phyloP scores from a whole-genome alignment of 768 basidiomycete genomes.

The Phanerodontia chrysosporium region DNA sequence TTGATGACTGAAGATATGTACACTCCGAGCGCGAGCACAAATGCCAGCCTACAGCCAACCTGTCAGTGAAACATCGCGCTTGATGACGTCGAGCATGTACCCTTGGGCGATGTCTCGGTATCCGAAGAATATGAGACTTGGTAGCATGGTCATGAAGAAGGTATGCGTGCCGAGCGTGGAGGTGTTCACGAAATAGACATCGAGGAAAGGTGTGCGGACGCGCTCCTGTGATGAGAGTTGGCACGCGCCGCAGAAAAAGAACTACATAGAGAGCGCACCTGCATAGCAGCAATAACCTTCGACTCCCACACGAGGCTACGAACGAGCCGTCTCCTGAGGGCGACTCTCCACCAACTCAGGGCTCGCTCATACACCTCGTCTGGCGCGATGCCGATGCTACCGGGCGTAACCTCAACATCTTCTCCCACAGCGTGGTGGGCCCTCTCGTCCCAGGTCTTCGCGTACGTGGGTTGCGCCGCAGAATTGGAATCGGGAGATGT shows the following conservation, averaged over 20 bases:
- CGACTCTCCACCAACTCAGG: constrained; percentile 63
- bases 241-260: neutral
- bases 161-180: constrained; percentile 82
- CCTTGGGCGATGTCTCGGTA: constrained; percentile 64
- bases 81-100: constrained; percentile 38
- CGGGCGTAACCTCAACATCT: constrained; percentile 8
- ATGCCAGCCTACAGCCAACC: constrained; percentile 47
- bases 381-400: constrained; percentile 25
- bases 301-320: constrained; percentile 56
- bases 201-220: constrained; percentile 63
- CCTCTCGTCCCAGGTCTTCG: constrained; percentile 11
- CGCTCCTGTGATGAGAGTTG: constrained; percentile 31
- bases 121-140: constrained; percentile 88
- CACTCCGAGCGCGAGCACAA: constrained; percentile 73
- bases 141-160: constrained; percentile 90
- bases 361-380: constrained; percentile 61
- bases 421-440: constrained; percentile 1
- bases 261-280: constrained; percentile 37
- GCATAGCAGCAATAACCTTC: constrained; percentile 56
- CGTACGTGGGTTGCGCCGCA: too few species aligned
- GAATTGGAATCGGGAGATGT: constrained; percentile 1
- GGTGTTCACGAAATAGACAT: constrained; percentile 80
- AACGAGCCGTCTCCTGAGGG: constrained; percentile 51
- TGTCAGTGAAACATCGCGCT: constrained; percentile 3
- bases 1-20: constrained; percentile 87